Conservation (phyloP, 495 filamentous ascomycete species). For the Tuber microsphaerosporum region DNA sequence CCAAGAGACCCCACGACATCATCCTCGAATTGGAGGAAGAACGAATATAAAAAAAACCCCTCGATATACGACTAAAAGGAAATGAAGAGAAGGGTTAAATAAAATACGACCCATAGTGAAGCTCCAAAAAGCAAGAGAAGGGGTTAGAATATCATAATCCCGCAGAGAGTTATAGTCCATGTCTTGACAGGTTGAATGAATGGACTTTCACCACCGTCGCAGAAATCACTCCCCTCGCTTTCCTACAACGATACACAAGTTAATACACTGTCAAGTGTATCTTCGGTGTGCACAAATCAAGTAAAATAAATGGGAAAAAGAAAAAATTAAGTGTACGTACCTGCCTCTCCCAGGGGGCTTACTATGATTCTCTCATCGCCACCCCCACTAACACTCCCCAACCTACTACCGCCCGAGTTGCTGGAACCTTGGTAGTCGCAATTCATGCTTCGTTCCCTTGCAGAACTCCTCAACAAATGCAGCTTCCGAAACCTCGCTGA, state of each 20-base stretch:
- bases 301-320: background rate
- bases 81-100: background rate
- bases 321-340: slow-evolving; percentile 3
- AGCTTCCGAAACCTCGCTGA: slow-evolving; percentile 10
- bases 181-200: background rate
- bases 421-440: background rate
- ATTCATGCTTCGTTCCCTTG: slow-evolving; percentile 5
- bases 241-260: slow-evolving; percentile 2
- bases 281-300: background rate
- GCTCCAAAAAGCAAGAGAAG: background rate
- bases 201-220: background rate
- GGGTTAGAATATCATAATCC: background rate
- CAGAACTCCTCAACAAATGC: slow-evolving; percentile 6
- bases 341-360: slow-evolving; percentile 6
- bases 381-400: background rate
- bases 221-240: background rate
- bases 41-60: background rate
- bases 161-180: background rate
- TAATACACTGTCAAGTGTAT: background rate
- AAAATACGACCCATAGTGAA: background rate
- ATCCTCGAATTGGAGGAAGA: background rate
- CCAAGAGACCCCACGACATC: background rate
- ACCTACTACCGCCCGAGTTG: background rate
- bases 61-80: background rate
- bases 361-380: background rate